A percentile compares a stretch with the other conserved stretches of the same genome.
Evolutionary conservation across 306 rosid species (phyloP).

Genomic region (Notholithocarpus densiflorus): DNA sequence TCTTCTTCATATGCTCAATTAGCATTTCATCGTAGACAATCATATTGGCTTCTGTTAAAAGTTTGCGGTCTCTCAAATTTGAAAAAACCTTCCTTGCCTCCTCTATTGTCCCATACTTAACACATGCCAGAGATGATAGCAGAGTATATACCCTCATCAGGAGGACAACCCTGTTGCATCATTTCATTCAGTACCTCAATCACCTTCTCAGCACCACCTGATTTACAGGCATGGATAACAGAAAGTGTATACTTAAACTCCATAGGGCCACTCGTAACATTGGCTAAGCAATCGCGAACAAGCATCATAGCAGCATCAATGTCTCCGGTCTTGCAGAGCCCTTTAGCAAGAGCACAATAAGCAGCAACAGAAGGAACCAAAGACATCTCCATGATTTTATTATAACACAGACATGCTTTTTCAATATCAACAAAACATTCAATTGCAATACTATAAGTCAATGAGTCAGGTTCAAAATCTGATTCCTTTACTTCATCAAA

Average conservation of each 20-base stretch:
- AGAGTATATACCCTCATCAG: constrained; percentile 38
- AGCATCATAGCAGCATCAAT: constrained; percentile 80
- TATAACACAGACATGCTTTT: constrained; percentile 69
- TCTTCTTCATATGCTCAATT: constrained; percentile 79
- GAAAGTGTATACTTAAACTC: constrained; percentile 72
- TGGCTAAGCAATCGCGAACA: constrained; percentile 69
- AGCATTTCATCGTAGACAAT: constrained; percentile 71
- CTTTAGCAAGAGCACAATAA: constrained; percentile 58
- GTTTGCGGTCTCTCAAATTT: constrained; percentile 46
- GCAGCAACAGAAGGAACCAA: constrained; percentile 66
- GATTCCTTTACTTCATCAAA: constrained; percentile 52
- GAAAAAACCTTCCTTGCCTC: constrained; percentile 78
- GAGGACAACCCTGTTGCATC: constrained; percentile 68
- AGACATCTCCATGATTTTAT: constrained; percentile 67
- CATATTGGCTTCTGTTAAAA: constrained; percentile 62
- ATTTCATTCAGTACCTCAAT: constrained; percentile 61
- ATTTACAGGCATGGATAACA: constrained; percentile 57
- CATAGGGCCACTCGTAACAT: constrained; percentile 55
- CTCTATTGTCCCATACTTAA: constrained; percentile 66
- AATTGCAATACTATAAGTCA: constrained; percentile 47
- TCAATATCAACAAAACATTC: constrained; percentile 54
- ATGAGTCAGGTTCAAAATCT: constrained; percentile 41
- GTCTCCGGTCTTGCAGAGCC: constrained; percentile 65
- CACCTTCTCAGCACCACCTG: constrained; percentile 53
- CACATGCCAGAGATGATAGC: constrained; percentile 75